Conservation (phyloP, 2,329 filamentous ascomycete genomes). For the Colletotrichum salicis region DNA sequence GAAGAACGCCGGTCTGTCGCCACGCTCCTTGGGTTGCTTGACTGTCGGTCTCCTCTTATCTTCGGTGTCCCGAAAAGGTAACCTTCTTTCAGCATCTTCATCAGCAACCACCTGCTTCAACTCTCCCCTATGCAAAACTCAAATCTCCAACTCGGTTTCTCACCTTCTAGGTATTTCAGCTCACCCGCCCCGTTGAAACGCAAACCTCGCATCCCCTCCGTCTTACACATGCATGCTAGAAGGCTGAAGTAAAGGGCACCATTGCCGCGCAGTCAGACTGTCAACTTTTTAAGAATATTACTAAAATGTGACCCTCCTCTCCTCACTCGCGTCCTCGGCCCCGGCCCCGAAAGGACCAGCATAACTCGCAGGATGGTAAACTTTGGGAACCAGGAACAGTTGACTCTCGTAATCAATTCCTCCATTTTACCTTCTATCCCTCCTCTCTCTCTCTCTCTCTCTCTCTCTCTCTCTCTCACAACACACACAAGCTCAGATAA, state of each 20-base stretch:
- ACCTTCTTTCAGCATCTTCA: background rate
- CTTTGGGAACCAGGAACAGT: background rate
- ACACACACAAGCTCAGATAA: too few relatives aligned
- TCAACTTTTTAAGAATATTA: background rate
- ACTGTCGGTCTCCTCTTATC: background rate
- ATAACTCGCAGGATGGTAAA: background rate
- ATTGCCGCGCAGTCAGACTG: background rate
- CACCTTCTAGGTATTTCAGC: background rate
- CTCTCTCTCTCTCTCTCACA: background rate
- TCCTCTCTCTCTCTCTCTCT: background rate
- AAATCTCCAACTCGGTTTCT: background rate
- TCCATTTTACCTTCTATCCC: background rate
- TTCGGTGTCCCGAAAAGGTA: background rate
- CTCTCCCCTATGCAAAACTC: conserved; percentile 8
- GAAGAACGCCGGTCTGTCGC: background rate
- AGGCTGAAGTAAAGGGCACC: background rate
- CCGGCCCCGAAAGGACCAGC: background rate
- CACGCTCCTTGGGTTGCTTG: background rate
- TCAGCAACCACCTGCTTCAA: background rate
- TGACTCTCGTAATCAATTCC: conserved; percentile 9
- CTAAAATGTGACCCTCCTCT: background rate
- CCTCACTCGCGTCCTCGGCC: background rate
- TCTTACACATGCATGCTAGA: background rate
- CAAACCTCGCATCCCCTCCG: background rate
- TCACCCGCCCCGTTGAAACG: background rate